These are phyloP conservation scores for Scutellaria barbata DNA, from an alignment of 257 asterid species.

Conservation along the genomic window DNA sequence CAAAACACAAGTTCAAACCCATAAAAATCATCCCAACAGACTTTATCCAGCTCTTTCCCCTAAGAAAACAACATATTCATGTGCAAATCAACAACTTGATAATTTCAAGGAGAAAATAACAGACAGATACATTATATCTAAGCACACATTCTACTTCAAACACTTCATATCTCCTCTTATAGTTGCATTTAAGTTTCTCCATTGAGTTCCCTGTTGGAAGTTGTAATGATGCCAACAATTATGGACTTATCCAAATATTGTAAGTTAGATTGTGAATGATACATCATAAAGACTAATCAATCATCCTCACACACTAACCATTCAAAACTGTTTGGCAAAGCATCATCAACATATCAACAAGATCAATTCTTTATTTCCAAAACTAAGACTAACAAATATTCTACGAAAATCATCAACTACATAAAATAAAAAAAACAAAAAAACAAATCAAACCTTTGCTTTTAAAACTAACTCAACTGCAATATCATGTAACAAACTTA, in stretches of 20 bases:
- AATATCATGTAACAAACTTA: not conserved
- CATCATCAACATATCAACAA: conserved; percentile 16
- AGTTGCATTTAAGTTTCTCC: not conserved
- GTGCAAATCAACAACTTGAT: not conserved
- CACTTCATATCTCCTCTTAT: not conserved
- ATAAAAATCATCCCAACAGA: conserved; percentile 19
- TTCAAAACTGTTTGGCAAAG: not conserved
- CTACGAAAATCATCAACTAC: not conserved
- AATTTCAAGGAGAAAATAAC: not conserved
- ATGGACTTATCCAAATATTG: not conserved
- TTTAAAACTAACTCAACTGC: not conserved
- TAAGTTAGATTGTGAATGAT: no score
- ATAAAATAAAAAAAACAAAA: no score
- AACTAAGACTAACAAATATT: conserved; percentile 3
- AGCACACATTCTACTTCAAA: not conserved
- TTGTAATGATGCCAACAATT: not conserved
- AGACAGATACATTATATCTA: conserved; percentile 1
- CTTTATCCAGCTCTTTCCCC: not conserved
- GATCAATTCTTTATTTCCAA: conserved; percentile 28
- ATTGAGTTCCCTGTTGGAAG: not conserved
- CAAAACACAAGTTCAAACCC: conserved; percentile 35
- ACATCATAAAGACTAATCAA: conserved; percentile 16
- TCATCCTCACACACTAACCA: conserved; percentile 7
- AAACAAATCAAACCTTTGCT: not conserved
- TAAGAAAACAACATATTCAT: conserved; percentile 1